phyloP scores from a whole-genome alignment of 2,329 filamentous ascomycete genomes.

The Tolypocladium endophyticum region DNA sequence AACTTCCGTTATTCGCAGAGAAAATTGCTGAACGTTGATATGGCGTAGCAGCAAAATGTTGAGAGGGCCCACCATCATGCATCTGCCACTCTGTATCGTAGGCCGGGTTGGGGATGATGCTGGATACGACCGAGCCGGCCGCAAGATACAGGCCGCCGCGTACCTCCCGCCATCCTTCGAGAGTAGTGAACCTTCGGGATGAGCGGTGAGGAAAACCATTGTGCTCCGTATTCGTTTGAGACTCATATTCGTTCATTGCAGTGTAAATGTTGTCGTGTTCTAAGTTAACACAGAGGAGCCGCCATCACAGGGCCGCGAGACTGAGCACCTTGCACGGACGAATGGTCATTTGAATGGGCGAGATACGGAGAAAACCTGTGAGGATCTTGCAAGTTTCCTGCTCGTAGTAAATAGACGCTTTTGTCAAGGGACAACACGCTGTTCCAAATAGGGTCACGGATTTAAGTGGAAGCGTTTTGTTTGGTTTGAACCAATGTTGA shows the following conservation, averaged over 20 bases:
- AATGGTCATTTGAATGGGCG: too few relatives aligned
- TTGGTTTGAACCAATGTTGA: too few relatives aligned
- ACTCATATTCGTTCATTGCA: neutral
- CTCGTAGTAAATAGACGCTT: too few relatives aligned
- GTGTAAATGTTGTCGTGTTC: neutral
- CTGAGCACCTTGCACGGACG: too few relatives aligned
- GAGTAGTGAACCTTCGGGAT: slow-evolving; percentile 1
- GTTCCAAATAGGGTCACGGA: too few relatives aligned
- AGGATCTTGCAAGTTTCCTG: too few relatives aligned
- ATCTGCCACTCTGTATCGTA: slow-evolving; percentile 1
- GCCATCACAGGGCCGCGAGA: too few relatives aligned
- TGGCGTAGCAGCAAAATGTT: neutral
- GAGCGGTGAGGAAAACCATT: slow-evolving; percentile 1
- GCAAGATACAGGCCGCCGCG: neutral
- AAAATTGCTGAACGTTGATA: too few relatives aligned
- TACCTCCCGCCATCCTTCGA: slow-evolving; percentile 1
- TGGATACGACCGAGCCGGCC: neutral
- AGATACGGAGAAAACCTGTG: too few relatives aligned
- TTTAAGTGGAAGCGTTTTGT: too few relatives aligned
- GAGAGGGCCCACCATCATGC: neutral
- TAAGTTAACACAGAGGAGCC: too few relatives aligned
- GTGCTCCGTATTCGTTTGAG: neutral
- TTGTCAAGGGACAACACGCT: too few relatives aligned
- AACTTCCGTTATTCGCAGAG: neutral
- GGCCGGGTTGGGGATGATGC: slow-evolving; percentile 1